Conservation (phyloP, 2,329 filamentous ascomycete genomes). For the Fusarium falciforme region DNA sequence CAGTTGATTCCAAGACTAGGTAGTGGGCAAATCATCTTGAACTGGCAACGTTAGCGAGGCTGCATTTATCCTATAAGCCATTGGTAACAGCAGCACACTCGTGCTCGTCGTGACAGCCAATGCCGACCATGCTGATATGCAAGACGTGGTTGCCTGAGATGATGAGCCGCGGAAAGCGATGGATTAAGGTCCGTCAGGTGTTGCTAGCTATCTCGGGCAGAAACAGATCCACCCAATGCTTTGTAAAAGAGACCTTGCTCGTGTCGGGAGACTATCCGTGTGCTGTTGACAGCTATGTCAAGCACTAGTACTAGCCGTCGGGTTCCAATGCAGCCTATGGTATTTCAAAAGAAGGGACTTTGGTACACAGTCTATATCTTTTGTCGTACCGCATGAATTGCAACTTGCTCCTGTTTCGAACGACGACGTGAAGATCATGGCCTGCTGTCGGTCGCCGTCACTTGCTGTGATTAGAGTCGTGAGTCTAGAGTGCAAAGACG, state of each 20-base stretch:
- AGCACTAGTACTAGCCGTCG: not conserved
- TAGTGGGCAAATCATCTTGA: conserved; percentile 3
- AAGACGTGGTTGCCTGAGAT: not conserved
- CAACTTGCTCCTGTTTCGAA: not conserved
- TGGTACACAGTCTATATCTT: not conserved
- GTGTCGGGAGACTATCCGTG: not conserved
- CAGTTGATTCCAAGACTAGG: conserved; percentile 7
- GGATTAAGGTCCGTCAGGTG: not conserved
- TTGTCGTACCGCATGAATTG: not conserved
- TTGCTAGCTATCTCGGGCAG: not conserved
- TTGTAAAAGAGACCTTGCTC: not conserved
- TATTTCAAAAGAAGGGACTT: not conserved
- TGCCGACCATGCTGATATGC: not conserved
- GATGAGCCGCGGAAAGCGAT: conserved; percentile 7
- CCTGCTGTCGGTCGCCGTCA: not conserved
- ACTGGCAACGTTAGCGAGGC: not conserved
- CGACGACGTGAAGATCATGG: not conserved
- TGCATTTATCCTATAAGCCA: not conserved
- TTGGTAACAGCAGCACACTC: conserved; percentile 5
- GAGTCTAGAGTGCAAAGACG: not conserved
- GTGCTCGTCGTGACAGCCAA: conserved; percentile 1
- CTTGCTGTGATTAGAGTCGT: not conserved
- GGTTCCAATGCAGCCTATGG: not conserved
- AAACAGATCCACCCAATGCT: not conserved
- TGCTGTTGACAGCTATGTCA: not conserved